Percentiles rank a stretch among this genome's conserved stretches.
Conservation (phyloP, 108 stramenopile genomes). For the Asterionellopsis glacialis region DNA sequence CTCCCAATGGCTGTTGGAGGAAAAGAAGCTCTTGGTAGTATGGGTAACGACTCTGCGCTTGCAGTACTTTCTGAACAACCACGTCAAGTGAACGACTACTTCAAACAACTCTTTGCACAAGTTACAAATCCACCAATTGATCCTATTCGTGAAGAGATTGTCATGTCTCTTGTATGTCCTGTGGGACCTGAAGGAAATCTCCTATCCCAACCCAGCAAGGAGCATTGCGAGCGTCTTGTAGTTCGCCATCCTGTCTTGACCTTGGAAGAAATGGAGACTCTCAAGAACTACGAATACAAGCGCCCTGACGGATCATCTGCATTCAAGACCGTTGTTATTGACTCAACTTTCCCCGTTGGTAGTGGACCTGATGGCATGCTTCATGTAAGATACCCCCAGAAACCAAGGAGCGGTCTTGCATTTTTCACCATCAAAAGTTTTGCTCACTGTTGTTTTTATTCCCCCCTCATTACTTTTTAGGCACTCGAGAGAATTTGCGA, state of each 20-base stretch:
- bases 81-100: constrained; percentile 91
- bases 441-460: constrained; percentile 4
- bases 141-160: constrained; percentile 96
- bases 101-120: constrained; percentile 98
- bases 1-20: constrained; percentile 90
- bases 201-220: constrained; percentile 59
- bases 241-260: constrained; percentile 90
- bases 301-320: constrained; percentile 52
- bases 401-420: constrained; percentile 20
- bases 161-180: constrained; percentile 96
- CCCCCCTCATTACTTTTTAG: constrained; percentile 13
- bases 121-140: constrained; percentile 99
- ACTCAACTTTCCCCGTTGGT: constrained; percentile 87
- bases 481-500: constrained; percentile 92
- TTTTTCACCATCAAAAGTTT: neutral
- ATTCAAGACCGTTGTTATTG: constrained; percentile 83
- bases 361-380: constrained; percentile 89
- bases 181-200: constrained; percentile 94
- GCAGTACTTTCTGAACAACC: constrained; percentile 93
- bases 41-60: constrained; percentile 98
- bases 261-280: constrained; percentile 88
- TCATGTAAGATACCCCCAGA: constrained; percentile 28
- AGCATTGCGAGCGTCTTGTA: constrained; percentile 85
- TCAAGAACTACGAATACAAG: constrained; percentile 79
- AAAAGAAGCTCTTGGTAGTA: constrained; percentile 94